A percentile compares a stretch with the other conserved stretches of the same genome.
Conservation (phyloP, 169 alveolate genomes). For the Cytauxzoon felis region DNA sequence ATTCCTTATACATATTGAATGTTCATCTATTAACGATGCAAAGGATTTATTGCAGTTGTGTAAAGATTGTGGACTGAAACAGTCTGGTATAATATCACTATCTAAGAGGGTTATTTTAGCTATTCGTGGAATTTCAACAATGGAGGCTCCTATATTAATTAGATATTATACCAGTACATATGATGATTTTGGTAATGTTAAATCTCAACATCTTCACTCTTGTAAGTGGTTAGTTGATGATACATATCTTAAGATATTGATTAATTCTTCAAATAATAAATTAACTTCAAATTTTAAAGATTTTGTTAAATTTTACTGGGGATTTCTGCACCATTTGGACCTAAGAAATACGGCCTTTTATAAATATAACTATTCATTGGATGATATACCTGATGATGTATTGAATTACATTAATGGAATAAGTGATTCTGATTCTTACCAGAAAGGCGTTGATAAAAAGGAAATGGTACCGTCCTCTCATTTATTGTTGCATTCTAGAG, state of each 20-base stretch:
- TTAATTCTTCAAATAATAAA: constrained; percentile 40
- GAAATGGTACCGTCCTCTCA: background rate
- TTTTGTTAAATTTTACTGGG: constrained; percentile 44
- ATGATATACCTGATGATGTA: too few species aligned
- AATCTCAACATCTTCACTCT: background rate
- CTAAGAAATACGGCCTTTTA: too few species aligned
- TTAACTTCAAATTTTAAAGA: constrained; percentile 26
- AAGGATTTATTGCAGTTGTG: constrained; percentile 53
- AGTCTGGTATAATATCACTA: constrained; percentile 65
- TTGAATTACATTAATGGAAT: too few species aligned
- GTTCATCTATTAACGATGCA: constrained; percentile 52
- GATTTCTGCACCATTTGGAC: too few species aligned
- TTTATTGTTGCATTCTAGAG: background rate
- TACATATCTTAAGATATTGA: constrained; percentile 11
- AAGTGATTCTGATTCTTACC: too few species aligned
- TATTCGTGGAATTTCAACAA: constrained; percentile 50
- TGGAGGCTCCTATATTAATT: constrained; percentile 49
- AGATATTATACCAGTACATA: constrained; percentile 4
- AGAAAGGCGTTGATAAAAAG: too few species aligned
- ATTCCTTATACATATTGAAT: constrained; percentile 70
- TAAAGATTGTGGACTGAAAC: constrained; percentile 66
- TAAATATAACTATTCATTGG: too few species aligned
- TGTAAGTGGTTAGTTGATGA: constrained; percentile 33
- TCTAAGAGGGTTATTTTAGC: constrained; percentile 58
- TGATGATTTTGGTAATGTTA: background rate